Conservation (phyloP, 768 basidiomycete species). For the Tricholoma furcatifolium region DNA sequence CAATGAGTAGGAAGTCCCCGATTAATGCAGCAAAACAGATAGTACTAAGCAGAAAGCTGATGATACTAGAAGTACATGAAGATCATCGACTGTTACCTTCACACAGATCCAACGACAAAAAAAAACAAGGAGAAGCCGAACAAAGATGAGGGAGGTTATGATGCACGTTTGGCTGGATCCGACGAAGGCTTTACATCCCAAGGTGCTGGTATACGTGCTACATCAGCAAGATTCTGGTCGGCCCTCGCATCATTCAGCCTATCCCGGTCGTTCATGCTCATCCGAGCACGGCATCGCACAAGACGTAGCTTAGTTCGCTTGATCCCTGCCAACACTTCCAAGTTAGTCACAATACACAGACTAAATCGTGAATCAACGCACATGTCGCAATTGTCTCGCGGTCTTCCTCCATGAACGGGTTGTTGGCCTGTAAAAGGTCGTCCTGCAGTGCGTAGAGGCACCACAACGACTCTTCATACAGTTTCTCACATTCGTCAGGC, state of each 20-base stretch:
- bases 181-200: conserved; percentile 54
- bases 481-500: conserved; percentile 84
- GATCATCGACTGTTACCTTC: no score
- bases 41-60: no score
- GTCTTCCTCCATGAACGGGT: conserved; percentile 85
- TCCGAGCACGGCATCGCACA: conserved; percentile 72
- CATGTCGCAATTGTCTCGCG: conserved; percentile 76
- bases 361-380: conserved; percentile 33
- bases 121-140: not conserved
- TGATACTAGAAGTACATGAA: no score
- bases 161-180: conserved; percentile 13
- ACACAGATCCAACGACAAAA: no score
- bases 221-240: conserved; percentile 78
- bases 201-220: conserved; percentile 67
- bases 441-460: conserved; percentile 91
- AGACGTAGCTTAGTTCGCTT: conserved; percentile 82
- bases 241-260: conserved; percentile 74
- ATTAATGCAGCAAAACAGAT: no score
- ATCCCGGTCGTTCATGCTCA: conserved; percentile 74
- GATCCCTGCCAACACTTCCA: conserved; percentile 55
- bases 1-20: no score
- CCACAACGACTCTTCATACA: conserved; percentile 96
- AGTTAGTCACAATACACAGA: not conserved
- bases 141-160: conserved; percentile 2
- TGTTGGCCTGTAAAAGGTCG: conserved; percentile 76